Percentiles rank a stretch among this genome's conserved stretches.
phyloP scores from a whole-genome alignment of 768 basidiomycete species.

The Lactarius pseudohatsudake region DNA sequence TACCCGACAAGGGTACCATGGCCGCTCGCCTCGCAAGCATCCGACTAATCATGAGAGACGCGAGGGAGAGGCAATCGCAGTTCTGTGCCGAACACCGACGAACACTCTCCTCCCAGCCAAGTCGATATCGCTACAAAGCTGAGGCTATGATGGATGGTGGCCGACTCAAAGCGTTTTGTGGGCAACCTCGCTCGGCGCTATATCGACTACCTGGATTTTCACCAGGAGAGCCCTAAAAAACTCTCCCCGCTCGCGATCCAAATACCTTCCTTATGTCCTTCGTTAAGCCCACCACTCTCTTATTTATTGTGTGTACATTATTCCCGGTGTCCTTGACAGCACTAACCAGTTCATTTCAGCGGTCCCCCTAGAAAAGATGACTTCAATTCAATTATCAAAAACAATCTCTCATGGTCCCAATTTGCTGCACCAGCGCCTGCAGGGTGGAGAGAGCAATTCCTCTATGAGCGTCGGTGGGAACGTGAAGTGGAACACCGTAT shows the following conservation, averaged over 20 bases:
- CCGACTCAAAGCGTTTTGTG: constrained; percentile 6
- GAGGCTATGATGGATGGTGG: constrained; percentile 15
- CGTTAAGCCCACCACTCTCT: constrained; percentile 10
- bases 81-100: constrained; percentile 16
- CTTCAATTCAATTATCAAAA: constrained; percentile 15
- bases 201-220: constrained; percentile 20
- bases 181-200: constrained; percentile 18
- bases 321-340: no score
- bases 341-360: constrained; percentile 2
- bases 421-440: constrained; percentile 21
- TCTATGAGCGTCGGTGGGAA: constrained; percentile 19
- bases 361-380: constrained; percentile 18
- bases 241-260: constrained; percentile 17
- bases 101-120: constrained; percentile 3
- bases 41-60: constrained; percentile 12
- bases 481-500: constrained; percentile 11
- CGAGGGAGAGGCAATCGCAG: constrained; percentile 23
- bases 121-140: constrained; percentile 20
- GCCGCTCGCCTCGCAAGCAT: constrained; percentile 20
- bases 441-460: constrained; percentile 19
- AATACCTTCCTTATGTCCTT: constrained; percentile 13
- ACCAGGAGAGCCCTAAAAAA: constrained; percentile 11
- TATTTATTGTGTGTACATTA: constrained; percentile 18
- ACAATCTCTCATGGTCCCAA: constrained; percentile 24
- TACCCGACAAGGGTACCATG: constrained; percentile 18